Base-by-base conservation (phyloP, 495 filamentous ascomycete species). In the Parathielavia hyrcaniae region DNA sequence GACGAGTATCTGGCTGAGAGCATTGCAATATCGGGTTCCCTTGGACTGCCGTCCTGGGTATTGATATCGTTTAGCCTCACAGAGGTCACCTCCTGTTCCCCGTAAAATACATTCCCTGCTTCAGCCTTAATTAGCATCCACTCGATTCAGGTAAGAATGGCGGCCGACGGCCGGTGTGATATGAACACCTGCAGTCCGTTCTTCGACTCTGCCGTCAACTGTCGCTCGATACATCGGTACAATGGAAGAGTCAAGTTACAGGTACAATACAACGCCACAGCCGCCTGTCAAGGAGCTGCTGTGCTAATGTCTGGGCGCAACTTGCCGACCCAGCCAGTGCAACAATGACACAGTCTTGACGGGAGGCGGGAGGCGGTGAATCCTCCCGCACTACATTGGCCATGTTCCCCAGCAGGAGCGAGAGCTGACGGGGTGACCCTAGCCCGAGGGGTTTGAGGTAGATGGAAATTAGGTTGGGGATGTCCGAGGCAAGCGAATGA, bases 381-480 rank as follows among this genome's bases (percentile, higher is more conserved):
- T 49, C 2, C 41, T 48, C 26, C 52, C 47, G 49, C 40, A 53
- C 47, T 34, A 44, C 38, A 30, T 35, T 45, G 36, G 47, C 26
- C 51, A 45, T 59, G 58, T 67, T 35, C 52, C 57, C 58, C 59
- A 20, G 30, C 51, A 59, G 34, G 44, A 9, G 14, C 50, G 30
- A 56, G 35, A 57, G 39, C 49, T 51, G 55, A 58, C 56, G 55
- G 43, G 36, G 38, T 45, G 36, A 12, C 19, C 12, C 19, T 44
- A 53, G 53, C 30, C 2, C 6, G 26, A 30, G 26, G 26, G 26
- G 26, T 30, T 30, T 30, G 26, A 30, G 26, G 26, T 3, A 30
- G 26, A 30, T 65, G 64, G 67, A 67, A 58, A 67, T 69, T 61
- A 50, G 30, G 23, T 67, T 68, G 68, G 68, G 68, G 68, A 70